These are phyloP conservation scores for Sporothrix humicola DNA, from an alignment of 2,329 filamentous ascomycete genomes.

Conservation along the genomic window DNA sequence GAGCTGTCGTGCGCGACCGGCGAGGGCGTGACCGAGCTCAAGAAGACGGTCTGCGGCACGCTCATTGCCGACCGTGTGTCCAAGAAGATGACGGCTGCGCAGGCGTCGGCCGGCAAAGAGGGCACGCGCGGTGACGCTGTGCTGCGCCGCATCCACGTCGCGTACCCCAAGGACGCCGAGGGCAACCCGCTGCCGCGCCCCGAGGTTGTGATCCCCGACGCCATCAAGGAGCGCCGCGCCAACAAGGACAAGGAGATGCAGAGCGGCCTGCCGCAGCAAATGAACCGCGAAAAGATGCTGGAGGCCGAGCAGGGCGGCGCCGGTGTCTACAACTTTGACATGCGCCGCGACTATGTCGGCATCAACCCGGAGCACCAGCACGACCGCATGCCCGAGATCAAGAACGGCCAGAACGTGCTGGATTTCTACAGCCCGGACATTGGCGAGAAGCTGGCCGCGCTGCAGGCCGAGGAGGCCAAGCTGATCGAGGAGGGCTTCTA, in stretches of 20 bases:
- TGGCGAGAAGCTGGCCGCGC: conserved; percentile 84
- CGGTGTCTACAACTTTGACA: conserved; percentile 93
- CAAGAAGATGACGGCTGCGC: conserved; percentile 94
- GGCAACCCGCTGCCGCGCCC: conserved; percentile 55
- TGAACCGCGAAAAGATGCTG: conserved; percentile 50
- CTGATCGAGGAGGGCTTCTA: conserved; percentile 93
- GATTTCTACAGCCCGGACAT: conserved; percentile 98
- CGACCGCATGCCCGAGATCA: conserved; percentile 92
- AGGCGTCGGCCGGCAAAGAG: conserved; percentile 73
- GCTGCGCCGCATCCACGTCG: conserved; percentile 93
- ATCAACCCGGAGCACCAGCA: conserved; percentile 93
- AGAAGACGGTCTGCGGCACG: conserved; percentile 92
- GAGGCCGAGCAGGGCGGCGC: conserved; percentile 90
- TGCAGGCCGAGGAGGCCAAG: conserved; percentile 95
- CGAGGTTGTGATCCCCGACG: conserved; percentile 88
- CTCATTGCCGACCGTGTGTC: conserved; percentile 91
- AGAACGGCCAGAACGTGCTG: conserved; percentile 95
- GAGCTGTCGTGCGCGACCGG: conserved; percentile 94
- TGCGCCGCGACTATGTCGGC: conserved; percentile 86
- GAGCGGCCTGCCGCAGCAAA: not conserved
- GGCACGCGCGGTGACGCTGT: conserved; percentile 87
- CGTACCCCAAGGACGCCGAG: conserved; percentile 63
- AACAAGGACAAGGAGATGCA: not conserved
- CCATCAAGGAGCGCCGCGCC: conserved; percentile 69
- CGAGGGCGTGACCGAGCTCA: conserved; percentile 91